Percentiles rank a stretch among this genome's conserved stretches.
These are phyloP conservation scores for Vitis cinerea DNA, from an alignment of 164 flowering plant species.

Conservation along the genomic window DNA sequence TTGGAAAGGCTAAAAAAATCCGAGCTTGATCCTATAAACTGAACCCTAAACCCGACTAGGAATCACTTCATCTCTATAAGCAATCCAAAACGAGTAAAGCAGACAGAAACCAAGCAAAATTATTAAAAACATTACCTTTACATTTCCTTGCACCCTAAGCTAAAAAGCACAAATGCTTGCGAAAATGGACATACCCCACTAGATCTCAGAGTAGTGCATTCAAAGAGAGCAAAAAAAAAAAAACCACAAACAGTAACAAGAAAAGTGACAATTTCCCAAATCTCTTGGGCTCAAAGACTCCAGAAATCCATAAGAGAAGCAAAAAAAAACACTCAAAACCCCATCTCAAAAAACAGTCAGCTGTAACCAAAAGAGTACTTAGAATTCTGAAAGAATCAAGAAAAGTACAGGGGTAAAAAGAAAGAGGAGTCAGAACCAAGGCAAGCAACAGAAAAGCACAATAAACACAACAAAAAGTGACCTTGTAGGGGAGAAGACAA, in stretches of 20 bases:
- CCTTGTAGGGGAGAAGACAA: not conserved
- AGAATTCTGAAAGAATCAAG: constrained; percentile 10
- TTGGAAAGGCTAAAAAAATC: constrained; percentile 11
- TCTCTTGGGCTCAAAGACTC: constrained; percentile 31
- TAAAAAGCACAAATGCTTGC: constrained; percentile 3
- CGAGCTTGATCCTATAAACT: constrained; percentile 18
- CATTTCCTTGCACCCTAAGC: constrained; percentile 47
- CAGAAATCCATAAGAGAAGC: not conserved
- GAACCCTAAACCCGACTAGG: constrained; percentile 7
- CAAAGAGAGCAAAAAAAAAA: constrained; percentile 34
- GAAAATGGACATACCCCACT: constrained; percentile 43
- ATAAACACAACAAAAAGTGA: constrained; percentile 15
- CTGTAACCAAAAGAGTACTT: constrained; percentile 14
- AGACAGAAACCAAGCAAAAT: constrained; percentile 6
- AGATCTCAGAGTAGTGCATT: constrained; percentile 51
- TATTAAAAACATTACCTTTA: constrained; percentile 19
- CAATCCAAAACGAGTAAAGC: constrained; percentile 11
- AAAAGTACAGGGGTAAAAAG: constrained; percentile 16
- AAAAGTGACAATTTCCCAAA: constrained; percentile 19
- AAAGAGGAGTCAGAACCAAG: constrained; percentile 7
- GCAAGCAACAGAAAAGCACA: constrained; percentile 19
- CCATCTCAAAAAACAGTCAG: constrained; percentile 23
- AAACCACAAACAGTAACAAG: constrained; percentile 22
- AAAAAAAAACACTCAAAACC: constrained; percentile 8
- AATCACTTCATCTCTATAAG: constrained; percentile 9